These are phyloP conservation scores for Claviceps sp. DNA, from an alignment of 2,329 filamentous ascomycete species.

Conservation along the genomic window DNA sequence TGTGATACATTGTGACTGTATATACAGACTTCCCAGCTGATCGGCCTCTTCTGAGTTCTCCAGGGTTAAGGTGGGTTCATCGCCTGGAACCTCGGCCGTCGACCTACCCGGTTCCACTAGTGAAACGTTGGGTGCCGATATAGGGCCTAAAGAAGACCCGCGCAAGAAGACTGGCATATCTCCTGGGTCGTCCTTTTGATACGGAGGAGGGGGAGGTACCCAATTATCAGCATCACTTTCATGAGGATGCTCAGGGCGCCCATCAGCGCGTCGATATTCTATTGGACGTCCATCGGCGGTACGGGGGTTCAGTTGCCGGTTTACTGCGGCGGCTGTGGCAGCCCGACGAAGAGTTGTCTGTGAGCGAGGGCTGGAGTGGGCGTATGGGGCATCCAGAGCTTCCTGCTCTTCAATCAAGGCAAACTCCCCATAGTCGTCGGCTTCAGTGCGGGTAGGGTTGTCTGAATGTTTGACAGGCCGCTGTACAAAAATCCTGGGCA, in stretches of 20 bases:
- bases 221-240: slow-evolving; percentile 83
- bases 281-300: slow-evolving; percentile 39
- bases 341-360: slow-evolving; percentile 57
- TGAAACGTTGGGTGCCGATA: slow-evolving; percentile 13
- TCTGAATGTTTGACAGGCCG: slow-evolving; percentile 9
- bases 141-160: slow-evolving; percentile 29
- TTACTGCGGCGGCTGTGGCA: slow-evolving; percentile 63
- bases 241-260: slow-evolving; percentile 60
- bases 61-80: not conserved
- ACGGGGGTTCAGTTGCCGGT: slow-evolving; percentile 50
- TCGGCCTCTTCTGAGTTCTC: slow-evolving; percentile 1
- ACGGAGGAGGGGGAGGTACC: slow-evolving; percentile 75
- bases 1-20: slow-evolving; percentile 17
- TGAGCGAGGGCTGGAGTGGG: slow-evolving; percentile 58
- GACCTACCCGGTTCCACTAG: slow-evolving; percentile 9
- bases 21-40: slow-evolving; percentile 6
- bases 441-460: slow-evolving; percentile 11
- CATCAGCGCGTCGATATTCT: slow-evolving; percentile 55
- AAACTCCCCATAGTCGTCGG: slow-evolving; percentile 29
- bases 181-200: slow-evolving; percentile 50
- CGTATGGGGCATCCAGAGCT: slow-evolving; percentile 57
- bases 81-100: not conserved
- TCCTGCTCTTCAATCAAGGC: slow-evolving; percentile 43
- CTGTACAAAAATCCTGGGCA: slow-evolving; percentile 34
- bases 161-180: slow-evolving; percentile 44